Base-by-base conservation (phyloP, 139 green algal genomes). In the Raphidocelis subcapitata region DNA sequence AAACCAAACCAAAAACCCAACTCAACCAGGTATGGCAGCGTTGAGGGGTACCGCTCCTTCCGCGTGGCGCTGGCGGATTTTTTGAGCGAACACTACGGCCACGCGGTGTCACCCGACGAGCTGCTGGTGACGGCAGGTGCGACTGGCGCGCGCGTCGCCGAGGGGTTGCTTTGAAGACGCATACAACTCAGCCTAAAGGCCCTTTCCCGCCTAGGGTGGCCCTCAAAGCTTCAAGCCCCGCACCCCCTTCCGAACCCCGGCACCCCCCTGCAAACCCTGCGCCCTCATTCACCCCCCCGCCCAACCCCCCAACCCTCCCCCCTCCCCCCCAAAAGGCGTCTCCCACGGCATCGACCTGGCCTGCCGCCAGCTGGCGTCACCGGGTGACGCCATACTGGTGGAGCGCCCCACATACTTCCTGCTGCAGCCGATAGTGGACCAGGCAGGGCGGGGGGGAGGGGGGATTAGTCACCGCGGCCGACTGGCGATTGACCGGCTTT, bases 371-470 rank as follows among this genome's bases (percentile, higher is more conserved):
- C 67, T 86, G 55, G 33, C 76, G 5, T 49, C 21, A 4, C 81
- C 81, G 0, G 81, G 81, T 31, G 72, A 86, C 32, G 31, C 35
- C 0, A 55, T 86, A 1, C 37, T 81, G n/a, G 76, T 81, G 55
- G 81, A 86, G 72, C 33, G 31, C 14, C 81, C 81, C 47, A 86
- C 81, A 3, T 86, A 86, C 75, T 86, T 83, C 68, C 72, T 86
- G n/a, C 75, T 73, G 5, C 57, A 64, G 12, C 59, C 46, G 55
- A 77, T 84, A 26, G 71, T 79, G n/a, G 26, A 41, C 21, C 49
- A 74, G 26, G 26, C 10, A 8, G 16, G 55, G 55, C 55, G 14
- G 14, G 55, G 55, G 10, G n/a, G 5, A 16, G 10, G 5, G 8
- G 24, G 20, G 49, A 57, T 57, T 20, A 57, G 18, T 57, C 49